A percentile compares a stretch with the other conserved stretches of the same genome.
phyloP scores from a whole-genome alignment of 805 yeast genomes.

The Diddensiella transvaalensis region DNA sequence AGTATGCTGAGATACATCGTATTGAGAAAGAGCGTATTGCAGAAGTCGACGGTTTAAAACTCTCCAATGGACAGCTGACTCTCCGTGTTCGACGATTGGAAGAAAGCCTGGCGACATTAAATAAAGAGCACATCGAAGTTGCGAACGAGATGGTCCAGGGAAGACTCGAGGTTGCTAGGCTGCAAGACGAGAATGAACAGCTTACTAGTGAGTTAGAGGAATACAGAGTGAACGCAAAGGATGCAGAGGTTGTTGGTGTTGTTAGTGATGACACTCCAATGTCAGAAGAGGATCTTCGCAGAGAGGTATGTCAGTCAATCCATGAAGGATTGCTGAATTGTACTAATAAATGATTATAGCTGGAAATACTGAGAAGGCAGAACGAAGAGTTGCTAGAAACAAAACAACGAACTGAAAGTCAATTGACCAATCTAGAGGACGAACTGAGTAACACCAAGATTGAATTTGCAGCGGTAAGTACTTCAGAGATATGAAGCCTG shows the following conservation, averaged over 20 bases:
- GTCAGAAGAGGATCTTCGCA: conserved; percentile 13
- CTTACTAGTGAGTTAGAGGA: conserved; percentile 37
- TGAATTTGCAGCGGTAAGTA: conserved; percentile 26
- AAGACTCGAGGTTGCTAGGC: conserved; percentile 68
- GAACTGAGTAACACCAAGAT: conserved; percentile 36
- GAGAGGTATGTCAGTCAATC: conserved; percentile 25
- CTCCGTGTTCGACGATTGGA: conserved; percentile 72
- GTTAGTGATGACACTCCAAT: background rate
- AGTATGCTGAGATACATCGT: conserved; percentile 68
- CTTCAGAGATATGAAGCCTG: background rate
- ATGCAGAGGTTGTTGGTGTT: conserved; percentile 6
- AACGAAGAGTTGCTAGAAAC: conserved; percentile 64
- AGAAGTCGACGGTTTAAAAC: conserved; percentile 56
- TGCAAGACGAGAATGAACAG: conserved; percentile 70
- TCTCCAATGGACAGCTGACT: conserved; percentile 67
- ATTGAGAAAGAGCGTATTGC: conserved; percentile 61
- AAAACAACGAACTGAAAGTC: conserved; percentile 55
- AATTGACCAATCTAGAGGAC: conserved; percentile 42
- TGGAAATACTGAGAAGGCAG: conserved; percentile 56
- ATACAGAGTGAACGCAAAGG: conserved; percentile 21
- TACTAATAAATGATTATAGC: conserved; percentile 34
- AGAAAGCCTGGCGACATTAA: conserved; percentile 61
- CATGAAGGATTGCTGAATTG: background rate
- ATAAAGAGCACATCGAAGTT: conserved; percentile 77
- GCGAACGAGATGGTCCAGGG: conserved; percentile 85